These are phyloP conservation scores for Dovyalis caffra DNA, from an alignment of 345 rosid genomes.

Conservation along the genomic window DNA sequence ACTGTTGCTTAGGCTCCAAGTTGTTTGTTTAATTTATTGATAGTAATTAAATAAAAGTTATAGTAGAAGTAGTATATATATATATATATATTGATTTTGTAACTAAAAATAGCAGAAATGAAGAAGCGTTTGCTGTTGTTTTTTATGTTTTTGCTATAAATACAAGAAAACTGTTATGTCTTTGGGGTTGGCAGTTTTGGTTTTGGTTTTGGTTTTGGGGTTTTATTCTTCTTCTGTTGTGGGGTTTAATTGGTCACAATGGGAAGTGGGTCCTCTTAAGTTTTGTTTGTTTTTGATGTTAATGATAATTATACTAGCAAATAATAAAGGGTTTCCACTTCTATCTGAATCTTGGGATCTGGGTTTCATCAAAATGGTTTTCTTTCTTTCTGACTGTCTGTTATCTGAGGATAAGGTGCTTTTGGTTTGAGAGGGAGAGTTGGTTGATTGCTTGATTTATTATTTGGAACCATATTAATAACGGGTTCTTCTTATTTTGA, in stretches of 20 bases:
- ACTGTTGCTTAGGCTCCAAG: slow-evolving; percentile 22
- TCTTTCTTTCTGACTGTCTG: slow-evolving; percentile 5
- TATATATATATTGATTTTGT: background rate
- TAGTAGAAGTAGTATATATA: background rate
- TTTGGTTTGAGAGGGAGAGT: slow-evolving; percentile 1
- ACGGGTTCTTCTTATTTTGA: background rate
- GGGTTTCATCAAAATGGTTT: slow-evolving; percentile 5
- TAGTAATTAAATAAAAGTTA: background rate
- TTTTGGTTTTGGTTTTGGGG: too few relatives aligned
- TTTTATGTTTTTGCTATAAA: slow-evolving; percentile 1
- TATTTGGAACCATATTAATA: background rate
- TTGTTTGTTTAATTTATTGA: background rate
- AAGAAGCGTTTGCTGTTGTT: background rate
- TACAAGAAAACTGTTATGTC: too few relatives aligned
- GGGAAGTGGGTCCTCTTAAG: background rate
- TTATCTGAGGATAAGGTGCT: too few relatives aligned
- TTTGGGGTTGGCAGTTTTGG: too few relatives aligned
- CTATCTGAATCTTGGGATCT: background rate
- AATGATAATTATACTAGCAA: background rate
- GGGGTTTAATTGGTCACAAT: background rate
- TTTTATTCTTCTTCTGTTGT: background rate
- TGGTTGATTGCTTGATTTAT: background rate
- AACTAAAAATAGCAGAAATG: slow-evolving; percentile 5
- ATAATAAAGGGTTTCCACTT: slow-evolving; percentile 2
- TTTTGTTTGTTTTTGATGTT: background rate